These are phyloP conservation scores for Monosporascus ibericus DNA, from an alignment of 2,329 filamentous ascomycete genomes.

Conservation along the genomic window DNA sequence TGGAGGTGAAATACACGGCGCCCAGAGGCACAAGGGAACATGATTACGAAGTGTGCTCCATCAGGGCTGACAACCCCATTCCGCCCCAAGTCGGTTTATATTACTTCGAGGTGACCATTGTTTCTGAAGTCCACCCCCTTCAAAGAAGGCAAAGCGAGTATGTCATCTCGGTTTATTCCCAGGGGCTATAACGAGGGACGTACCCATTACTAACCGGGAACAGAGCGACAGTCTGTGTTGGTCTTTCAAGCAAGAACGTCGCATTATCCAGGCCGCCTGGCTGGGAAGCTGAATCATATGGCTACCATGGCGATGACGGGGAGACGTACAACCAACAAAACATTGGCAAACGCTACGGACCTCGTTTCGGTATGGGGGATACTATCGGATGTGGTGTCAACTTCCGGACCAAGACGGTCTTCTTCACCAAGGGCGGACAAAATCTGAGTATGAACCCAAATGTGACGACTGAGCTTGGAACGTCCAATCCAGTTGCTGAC, in stretches of 20 bases:
- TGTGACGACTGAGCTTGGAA: not conserved
- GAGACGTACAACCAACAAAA: constrained; percentile 52
- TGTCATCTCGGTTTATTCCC: constrained; percentile 20
- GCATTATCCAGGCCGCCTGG: constrained; percentile 52
- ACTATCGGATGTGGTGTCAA: constrained; percentile 62
- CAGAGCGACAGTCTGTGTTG: constrained; percentile 57
- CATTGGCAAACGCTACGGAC: constrained; percentile 51
- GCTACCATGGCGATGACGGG: constrained; percentile 64
- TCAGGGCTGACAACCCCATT: constrained; percentile 81
- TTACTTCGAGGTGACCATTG: constrained; percentile 71
- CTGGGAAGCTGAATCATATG: constrained; percentile 64
- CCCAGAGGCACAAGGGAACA: constrained; percentile 41
- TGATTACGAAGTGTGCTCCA: constrained; percentile 71
- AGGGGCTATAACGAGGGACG: no score
- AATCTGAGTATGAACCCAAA: constrained; percentile 39
- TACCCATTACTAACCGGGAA: constrained; percentile 9
- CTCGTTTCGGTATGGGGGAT: constrained; percentile 49
- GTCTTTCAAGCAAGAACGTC: constrained; percentile 51
- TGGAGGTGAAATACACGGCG: constrained; percentile 59
- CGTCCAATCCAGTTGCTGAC: constrained; percentile 17
- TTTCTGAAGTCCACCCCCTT: constrained; percentile 56
- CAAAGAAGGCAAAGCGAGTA: constrained; percentile 50
- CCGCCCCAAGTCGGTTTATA: constrained; percentile 87
- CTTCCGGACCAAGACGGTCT: constrained; percentile 57
- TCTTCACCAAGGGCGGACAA: constrained; percentile 62